Evolutionary conservation across 306 rosid genomes (phyloP).

Genomic region (Ammopiptanthus mongolicus): DNA sequence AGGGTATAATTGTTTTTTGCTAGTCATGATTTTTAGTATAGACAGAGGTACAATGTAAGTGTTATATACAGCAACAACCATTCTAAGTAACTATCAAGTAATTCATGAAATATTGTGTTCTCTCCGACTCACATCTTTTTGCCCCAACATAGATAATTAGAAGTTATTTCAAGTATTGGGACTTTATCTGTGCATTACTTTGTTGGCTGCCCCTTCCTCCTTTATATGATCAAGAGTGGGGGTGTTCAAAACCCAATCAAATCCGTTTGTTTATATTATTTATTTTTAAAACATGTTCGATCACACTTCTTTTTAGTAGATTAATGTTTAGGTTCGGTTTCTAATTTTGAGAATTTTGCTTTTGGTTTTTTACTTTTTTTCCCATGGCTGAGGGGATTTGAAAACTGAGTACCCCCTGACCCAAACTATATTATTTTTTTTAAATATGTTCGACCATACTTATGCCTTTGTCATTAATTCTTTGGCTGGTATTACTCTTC

Average conservation of each 20-base stretch:
- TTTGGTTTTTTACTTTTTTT: no score
- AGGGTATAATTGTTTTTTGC: neutral
- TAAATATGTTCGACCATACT: neutral
- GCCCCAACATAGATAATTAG: neutral
- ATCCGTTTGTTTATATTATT: no score
- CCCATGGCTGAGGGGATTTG: neutral
- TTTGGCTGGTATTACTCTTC: neutral
- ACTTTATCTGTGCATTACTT: neutral
- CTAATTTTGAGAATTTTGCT: neutral
- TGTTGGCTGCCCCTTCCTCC: neutral
- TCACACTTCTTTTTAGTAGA: no score
- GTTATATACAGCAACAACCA: neutral
- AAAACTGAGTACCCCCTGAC: neutral
- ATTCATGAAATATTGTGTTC: neutral
- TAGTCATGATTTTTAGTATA: neutral
- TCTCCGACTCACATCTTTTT: neutral
- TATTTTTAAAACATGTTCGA: no score
- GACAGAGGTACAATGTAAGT: neutral
- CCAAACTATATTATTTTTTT: neutral
- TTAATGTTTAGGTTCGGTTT: neutral
- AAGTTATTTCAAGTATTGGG: neutral
- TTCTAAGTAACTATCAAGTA: neutral
- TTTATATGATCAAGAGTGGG: neutral
- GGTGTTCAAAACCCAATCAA: neutral
- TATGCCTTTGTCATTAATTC: neutral